Evolutionary conservation across 345 rosid genomes (phyloP), one percentile per base, ranked within the genome.

Genomic region (Punica granatum): DNA sequence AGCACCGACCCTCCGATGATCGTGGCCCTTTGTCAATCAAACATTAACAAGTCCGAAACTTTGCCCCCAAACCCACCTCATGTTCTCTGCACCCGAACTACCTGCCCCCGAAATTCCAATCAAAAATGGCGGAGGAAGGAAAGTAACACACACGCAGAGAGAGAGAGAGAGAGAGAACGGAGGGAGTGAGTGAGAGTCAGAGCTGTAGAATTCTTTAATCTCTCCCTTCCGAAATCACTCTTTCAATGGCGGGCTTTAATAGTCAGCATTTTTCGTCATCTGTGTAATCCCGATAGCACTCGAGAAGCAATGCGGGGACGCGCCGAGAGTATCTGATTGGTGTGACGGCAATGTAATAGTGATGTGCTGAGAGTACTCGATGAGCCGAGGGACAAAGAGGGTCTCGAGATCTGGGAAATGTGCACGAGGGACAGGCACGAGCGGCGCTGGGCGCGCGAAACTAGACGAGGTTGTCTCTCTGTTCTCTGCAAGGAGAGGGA

Each of bases 1-100:
- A 66, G 62, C 71, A 77, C 92, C 89, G 89, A 86, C 86, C 80
- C 70, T 78, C 83, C 87, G 36, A 30, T 73, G 75, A 82, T 77
- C 66, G 44, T 30, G 86, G 80, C 60, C 65, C 56, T 67, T 30
- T 14, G 64, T 72, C 72, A n/a, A 69, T 61, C 61, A 67, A 43
- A 59, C 37, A 14, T 64, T 8, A 21, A 43, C 53, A 37, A 69
- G 61, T 68, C 71, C n/a, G 72, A 66, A 62, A 67, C 66, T 7
- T 48, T 48, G n/a, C 53, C 16, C 25, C 6, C 0, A 18, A 3
- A 48, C 30, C 35, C 62, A 43, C 60, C 32, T 54, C 74, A 75
- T 70, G 76, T 75, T 67, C 78, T 56, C 66, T 79, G 85, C 30
- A 78, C 54, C 67, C 65, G 71, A 72, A 75, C 69, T 74, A 62